Percentiles rank a stretch among this genome's conserved stretches.
Evolutionary conservation across 1,284 basidiomycete species (phyloP).

Genomic region (Sporisorium sorghi): DNA sequence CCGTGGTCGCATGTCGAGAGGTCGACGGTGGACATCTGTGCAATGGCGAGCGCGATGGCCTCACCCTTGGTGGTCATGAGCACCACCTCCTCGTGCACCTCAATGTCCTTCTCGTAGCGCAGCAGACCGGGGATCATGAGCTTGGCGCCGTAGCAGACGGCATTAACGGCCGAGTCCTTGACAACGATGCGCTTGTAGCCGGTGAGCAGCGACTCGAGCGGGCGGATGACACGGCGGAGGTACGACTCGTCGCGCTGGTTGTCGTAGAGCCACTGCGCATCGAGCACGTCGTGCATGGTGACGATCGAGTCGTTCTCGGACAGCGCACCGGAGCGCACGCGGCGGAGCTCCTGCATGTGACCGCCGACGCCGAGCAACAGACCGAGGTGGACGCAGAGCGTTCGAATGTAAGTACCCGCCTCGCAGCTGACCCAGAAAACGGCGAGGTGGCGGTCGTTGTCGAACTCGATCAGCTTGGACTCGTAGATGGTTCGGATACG

Average conservation of each 20-base stretch:
- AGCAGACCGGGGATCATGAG: slow-evolving; percentile 99
- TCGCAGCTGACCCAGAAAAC: slow-evolving; percentile 99
- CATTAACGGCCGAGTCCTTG: slow-evolving; percentile 98
- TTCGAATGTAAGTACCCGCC: slow-evolving; percentile 98
- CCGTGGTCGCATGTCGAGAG: slow-evolving; percentile 98
- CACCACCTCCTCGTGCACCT: slow-evolving; percentile 95
- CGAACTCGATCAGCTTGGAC: slow-evolving; percentile 94
- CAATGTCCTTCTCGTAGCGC: slow-evolving; percentile 95
- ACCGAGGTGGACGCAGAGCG: slow-evolving; percentile 96
- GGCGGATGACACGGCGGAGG: slow-evolving; percentile 92
- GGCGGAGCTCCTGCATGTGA: slow-evolving; percentile 98
- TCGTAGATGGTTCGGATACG: slow-evolving; percentile 98
- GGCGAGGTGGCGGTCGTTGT: slow-evolving; percentile 94
- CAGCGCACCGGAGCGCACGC: slow-evolving; percentile 94
- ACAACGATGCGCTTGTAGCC: slow-evolving; percentile 99
- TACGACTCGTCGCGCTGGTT: slow-evolving; percentile 99
- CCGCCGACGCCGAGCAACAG: slow-evolving; percentile 94
- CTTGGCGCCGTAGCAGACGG: slow-evolving; percentile 99
- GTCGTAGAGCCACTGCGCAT: slow-evolving; percentile 98
- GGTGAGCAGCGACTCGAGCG: slow-evolving; percentile 90
- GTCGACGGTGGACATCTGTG: slow-evolving; percentile 93
- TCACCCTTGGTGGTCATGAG: slow-evolving; percentile 99
- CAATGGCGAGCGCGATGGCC: slow-evolving; percentile 89
- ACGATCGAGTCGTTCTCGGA: slow-evolving; percentile 98
- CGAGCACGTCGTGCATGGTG: slow-evolving; percentile 99